These are phyloP conservation scores for Agastache rugosa DNA, from an alignment of 257 asterid genomes.

Conservation along the genomic window DNA sequence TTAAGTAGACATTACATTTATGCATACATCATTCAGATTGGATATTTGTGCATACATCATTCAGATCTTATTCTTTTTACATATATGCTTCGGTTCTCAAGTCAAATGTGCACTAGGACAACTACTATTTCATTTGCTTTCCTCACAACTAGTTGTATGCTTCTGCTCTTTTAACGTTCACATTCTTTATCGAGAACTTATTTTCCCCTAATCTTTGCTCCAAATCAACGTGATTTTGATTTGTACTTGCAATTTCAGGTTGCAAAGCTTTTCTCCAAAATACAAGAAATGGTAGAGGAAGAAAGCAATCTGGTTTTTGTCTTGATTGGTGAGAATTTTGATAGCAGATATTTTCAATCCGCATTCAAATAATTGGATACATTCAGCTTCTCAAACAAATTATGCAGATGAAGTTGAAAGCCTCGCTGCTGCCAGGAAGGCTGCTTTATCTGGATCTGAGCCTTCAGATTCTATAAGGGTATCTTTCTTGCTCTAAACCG, in stretches of 20 bases:
- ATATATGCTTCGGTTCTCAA: not conserved
- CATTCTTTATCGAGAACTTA: not conserved
- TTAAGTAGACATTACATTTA: not conserved
- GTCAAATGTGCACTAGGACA: constrained; percentile 6
- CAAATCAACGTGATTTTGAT: constrained; percentile 16
- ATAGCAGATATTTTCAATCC: constrained; percentile 21
- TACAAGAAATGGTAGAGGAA: constrained; percentile 98
- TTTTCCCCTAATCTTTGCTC: constrained; percentile 6
- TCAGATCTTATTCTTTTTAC: not conserved
- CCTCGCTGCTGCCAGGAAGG: constrained; percentile 99
- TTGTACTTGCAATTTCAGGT: constrained; percentile 58
- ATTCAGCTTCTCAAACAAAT: constrained; percentile 27
- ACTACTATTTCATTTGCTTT: constrained; percentile 11
- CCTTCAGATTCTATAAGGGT: constrained; percentile 99
- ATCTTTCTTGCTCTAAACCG: constrained; percentile 37
- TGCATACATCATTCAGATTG: not conserved
- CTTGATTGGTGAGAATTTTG: constrained; percentile 84
- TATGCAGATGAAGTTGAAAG: constrained; percentile 96
- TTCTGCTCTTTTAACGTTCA: constrained; percentile 28
- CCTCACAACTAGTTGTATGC: constrained; percentile 19
- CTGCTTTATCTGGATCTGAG: constrained; percentile 98
- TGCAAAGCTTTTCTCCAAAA: constrained; percentile 90
- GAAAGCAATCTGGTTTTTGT: constrained; percentile 90
- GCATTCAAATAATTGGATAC: constrained; percentile 18
- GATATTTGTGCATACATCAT: not conserved